These are phyloP conservation scores for Suillus cothurnatus DNA, from an alignment of 768 basidiomycete species.

Conservation along the genomic window DNA sequence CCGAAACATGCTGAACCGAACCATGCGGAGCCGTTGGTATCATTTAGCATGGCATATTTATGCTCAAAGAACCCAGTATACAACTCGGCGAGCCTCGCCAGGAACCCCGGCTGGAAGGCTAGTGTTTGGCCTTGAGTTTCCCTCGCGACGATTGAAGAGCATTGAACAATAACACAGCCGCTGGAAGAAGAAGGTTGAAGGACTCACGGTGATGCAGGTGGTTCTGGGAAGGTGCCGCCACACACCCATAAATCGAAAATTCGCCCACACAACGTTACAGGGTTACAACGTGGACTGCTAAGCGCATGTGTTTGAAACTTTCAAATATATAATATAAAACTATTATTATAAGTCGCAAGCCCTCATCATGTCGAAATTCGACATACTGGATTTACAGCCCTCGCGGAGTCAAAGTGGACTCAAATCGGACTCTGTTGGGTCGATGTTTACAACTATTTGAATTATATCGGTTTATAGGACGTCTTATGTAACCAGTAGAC, in stretches of 20 bases:
- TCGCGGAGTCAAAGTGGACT: not conserved
- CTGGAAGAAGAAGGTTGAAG: not conserved
- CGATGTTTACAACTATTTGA: too few relatives aligned
- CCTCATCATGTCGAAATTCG: not conserved
- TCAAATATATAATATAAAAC: not conserved
- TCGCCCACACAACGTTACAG: not conserved
- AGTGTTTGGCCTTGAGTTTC: not conserved
- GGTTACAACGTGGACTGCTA: not conserved
- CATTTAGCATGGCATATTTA: constrained; percentile 1
- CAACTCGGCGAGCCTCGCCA: not conserved
- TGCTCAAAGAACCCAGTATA: not conserved
- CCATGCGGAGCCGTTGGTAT: not conserved
- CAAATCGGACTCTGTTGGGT: too few relatives aligned
- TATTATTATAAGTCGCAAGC: not conserved
- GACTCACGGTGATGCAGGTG: not conserved
- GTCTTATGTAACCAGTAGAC: too few relatives aligned
- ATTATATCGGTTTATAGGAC: too few relatives aligned
- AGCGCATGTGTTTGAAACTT: not conserved
- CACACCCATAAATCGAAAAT: not conserved
- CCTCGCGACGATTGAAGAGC: not conserved
- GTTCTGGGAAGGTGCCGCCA: not conserved
- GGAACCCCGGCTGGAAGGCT: not conserved
- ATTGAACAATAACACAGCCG: not conserved
- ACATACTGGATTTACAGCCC: not conserved
- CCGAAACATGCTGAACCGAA: constrained; percentile 1